phyloP scores from a whole-genome alignment of 106 monocot species.

The Gastrodia elata region DNA sequence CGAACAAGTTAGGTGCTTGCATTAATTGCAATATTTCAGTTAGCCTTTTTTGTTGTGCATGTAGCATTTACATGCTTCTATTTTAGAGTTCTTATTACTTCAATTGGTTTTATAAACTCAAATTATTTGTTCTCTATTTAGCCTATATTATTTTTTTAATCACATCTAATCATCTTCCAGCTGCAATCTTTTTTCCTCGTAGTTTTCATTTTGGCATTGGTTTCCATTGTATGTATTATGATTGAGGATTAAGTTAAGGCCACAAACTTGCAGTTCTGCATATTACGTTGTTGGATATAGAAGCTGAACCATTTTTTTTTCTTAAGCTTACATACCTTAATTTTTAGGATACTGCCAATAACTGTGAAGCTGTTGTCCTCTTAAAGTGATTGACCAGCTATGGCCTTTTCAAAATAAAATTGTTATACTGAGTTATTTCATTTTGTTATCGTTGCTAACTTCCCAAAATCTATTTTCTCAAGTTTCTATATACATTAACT shows the following conservation, averaged over 20 bases:
- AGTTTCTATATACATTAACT: not conserved
- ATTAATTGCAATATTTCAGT: not conserved
- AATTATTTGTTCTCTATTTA: no score
- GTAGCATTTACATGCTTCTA: slow-evolving; percentile 5
- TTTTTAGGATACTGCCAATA: not conserved
- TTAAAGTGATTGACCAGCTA: not conserved
- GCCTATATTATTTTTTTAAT: no score
- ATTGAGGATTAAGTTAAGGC: no score
- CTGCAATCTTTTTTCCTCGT: no score
- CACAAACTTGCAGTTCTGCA: no score
- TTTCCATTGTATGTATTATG: not conserved
- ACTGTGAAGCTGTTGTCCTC: not conserved
- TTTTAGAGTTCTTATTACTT: no score
- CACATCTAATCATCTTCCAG: no score
- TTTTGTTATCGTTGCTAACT: not conserved
- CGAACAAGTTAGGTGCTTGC: slow-evolving; percentile 44
- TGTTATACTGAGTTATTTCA: not conserved
- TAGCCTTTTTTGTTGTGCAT: not conserved
- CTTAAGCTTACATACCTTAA: not conserved
- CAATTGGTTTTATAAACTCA: no score
- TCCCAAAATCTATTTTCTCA: not conserved
- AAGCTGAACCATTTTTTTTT: not conserved
- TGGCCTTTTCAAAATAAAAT: not conserved
- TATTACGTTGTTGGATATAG: not conserved
- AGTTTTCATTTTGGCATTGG: not conserved